Conservation (phyloP, 768 basidiomycete species). For the Royoungia palumana region DNA sequence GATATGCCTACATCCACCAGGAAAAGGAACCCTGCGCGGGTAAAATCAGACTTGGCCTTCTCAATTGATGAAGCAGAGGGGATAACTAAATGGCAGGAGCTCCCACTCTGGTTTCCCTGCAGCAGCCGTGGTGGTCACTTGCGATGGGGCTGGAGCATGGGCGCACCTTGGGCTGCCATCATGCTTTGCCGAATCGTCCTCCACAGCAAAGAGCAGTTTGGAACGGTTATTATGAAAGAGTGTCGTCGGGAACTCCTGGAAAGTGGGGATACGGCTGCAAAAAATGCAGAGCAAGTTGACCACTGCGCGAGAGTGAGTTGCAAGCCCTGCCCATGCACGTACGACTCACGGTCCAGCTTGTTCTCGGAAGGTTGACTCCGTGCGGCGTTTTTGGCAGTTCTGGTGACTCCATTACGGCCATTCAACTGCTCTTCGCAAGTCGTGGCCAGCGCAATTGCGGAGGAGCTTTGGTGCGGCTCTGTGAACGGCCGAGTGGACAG, state of each 20-base stretch:
- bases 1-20: constrained; percentile 96
- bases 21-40: constrained; percentile 88
- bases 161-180: constrained; percentile 20
- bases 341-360: constrained; percentile 74
- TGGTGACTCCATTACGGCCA: constrained; percentile 71
- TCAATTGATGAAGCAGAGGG: constrained; percentile 90
- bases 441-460: constrained; percentile 85
- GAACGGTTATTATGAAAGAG: constrained; percentile 93
- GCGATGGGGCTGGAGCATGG: constrained; percentile 61
- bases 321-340: neutral
- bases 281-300: constrained; percentile 90
- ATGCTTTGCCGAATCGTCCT: constrained; percentile 21
- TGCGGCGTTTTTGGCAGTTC: constrained; percentile 72
- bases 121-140: constrained; percentile 52
- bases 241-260: constrained; percentile 88
- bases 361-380: constrained; percentile 79
- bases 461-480: constrained; percentile 82
- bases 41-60: constrained; percentile 90
- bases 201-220: constrained; percentile 69
- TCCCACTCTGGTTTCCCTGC: constrained; percentile 84
- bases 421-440: constrained; percentile 85
- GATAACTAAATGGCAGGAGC: constrained; percentile 92
- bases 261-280: constrained; percentile 87
- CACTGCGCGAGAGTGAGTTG: constrained; percentile 44
- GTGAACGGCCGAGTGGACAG: constrained; percentile 89